These are phyloP conservation scores for Gossypium lobatum DNA, from an alignment of 441 rosid genomes.

Conservation along the genomic window DNA sequence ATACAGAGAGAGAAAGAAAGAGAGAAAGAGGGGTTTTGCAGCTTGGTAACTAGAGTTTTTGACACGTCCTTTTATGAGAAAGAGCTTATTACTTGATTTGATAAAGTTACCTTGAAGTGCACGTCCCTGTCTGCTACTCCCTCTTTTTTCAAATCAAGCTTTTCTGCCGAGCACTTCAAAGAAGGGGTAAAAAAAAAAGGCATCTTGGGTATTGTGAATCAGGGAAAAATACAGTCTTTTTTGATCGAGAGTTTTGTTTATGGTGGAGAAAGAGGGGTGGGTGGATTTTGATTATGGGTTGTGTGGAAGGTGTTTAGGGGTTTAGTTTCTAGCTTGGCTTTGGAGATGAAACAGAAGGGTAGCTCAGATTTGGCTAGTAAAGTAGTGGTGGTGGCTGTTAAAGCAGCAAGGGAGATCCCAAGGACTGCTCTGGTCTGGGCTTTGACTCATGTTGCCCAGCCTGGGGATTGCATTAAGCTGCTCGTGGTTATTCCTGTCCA, in stretches of 20 bases:
- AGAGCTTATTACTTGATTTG: background rate
- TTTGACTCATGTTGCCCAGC: constrained; percentile 65
- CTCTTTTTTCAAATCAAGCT: background rate
- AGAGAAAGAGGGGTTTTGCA: background rate
- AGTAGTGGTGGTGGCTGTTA: constrained; percentile 56
- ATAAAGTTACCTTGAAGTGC: constrained; percentile 32
- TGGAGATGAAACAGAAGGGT: constrained; percentile 41
- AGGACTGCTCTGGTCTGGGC: constrained; percentile 57
- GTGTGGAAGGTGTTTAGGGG: constrained; percentile 17
- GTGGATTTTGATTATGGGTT: constrained; percentile 34
- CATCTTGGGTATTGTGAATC: constrained; percentile 44
- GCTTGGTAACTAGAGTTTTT: constrained; percentile 13
- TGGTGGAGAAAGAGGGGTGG: constrained; percentile 17
- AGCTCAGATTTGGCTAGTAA: constrained; percentile 39
- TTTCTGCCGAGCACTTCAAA: constrained; percentile 15
- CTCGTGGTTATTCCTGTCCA: constrained; percentile 53
- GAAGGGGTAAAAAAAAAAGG: constrained; percentile 12
- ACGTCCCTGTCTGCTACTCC: constrained; percentile 26
- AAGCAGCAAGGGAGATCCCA: constrained; percentile 60
- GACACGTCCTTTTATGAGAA: constrained; percentile 9
- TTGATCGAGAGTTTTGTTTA: background rate
- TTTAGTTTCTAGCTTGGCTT: constrained; percentile 12
- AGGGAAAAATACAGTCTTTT: constrained; percentile 12
- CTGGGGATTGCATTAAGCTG: constrained; percentile 63
- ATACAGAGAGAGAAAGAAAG: background rate